Conservation (phyloP, 176 grass and related monocot genomes). For the Pontederia paniculata region DNA sequence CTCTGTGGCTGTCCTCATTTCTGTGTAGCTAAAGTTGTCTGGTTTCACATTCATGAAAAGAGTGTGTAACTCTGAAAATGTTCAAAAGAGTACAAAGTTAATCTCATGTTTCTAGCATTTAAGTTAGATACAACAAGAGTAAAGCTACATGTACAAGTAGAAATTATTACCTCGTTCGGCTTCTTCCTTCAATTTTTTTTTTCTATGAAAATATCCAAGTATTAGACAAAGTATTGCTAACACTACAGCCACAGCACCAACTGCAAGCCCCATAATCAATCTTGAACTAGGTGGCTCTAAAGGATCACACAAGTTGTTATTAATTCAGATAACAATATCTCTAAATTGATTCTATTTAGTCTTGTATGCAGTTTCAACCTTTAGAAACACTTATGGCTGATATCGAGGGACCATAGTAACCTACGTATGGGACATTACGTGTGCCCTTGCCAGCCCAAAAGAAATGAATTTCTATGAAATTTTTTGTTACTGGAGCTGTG, state of each 20-base stretch:
- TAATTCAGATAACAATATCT: not conserved
- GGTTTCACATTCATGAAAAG: no score
- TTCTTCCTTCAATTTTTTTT: not conserved
- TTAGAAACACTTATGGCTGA: constrained; percentile 25
- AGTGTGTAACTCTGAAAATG: no score
- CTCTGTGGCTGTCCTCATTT: no score
- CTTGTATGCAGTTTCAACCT: constrained; percentile 7
- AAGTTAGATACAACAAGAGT: no score
- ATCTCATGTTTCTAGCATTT: no score
- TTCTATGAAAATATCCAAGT: no score
- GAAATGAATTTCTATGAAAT: constrained; percentile 30
- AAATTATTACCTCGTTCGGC: constrained; percentile 8
- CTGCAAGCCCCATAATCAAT: constrained; percentile 12
- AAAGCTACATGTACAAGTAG: no score
- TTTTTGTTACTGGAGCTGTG: constrained; percentile 19
- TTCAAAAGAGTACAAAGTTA: no score
- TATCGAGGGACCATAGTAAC: constrained; percentile 22
- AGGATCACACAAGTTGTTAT: not conserved
- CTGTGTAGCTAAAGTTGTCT: no score
- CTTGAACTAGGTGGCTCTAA: not conserved
- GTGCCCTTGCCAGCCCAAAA: no score
- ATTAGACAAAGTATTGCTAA: constrained; percentile 4
- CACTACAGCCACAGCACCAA: constrained; percentile 4
- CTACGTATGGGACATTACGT: constrained; percentile 9
- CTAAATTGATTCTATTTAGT: not conserved